Evolutionary conservation across 768 basidiomycete genomes (phyloP), one percentile per base, ranked within the genome.

Genomic region (Cubamyces sp.): DNA sequence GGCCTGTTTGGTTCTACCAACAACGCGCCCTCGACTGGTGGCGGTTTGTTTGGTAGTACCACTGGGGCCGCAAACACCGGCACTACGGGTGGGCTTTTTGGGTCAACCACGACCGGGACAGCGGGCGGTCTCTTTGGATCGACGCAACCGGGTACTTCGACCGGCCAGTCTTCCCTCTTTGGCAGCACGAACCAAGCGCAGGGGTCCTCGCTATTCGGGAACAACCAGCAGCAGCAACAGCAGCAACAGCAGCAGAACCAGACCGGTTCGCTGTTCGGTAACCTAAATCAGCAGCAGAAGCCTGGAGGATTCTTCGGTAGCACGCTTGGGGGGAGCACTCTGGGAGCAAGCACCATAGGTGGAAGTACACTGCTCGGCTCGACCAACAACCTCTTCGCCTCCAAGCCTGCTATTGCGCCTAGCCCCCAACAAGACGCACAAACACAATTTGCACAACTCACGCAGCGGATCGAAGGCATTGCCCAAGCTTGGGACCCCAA

Each of bases 401-500:
- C 84, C 7, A 75, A 77, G 51, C 73, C 74, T 12, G 54, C 77
- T 5, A 69, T 73, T 16, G 71, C 75, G 5, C 62, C 77, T 3
- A 79, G 80, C 66, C 79, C 81, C 52, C 82, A 85, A 61, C 79
- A 79, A n/a, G 86, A 88, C 73, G 79, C 86, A 7, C 85, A 86
- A 61, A 75, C 77, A 14, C 86, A 91, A 65, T 87, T 83, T 60
- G 65, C 74, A 3, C 80, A 77, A 41, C 69, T 91, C 23, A 73
- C 76, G 11, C 82, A 86, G 55, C 81, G 82, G 59, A 86, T 94
- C 23, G 86, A 91, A 69, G 77, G 70, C 0, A 81, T 93, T 56
- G 80, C 84, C 5, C 77, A 81, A 40, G 87, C 90, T 3, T 95
- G 92, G 91, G 85, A 88, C 69, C 78, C 91, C 21, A 66, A 73